Conservation (phyloP, 208 protist genomes). For the Acanthamoeba castellanii region DNA sequence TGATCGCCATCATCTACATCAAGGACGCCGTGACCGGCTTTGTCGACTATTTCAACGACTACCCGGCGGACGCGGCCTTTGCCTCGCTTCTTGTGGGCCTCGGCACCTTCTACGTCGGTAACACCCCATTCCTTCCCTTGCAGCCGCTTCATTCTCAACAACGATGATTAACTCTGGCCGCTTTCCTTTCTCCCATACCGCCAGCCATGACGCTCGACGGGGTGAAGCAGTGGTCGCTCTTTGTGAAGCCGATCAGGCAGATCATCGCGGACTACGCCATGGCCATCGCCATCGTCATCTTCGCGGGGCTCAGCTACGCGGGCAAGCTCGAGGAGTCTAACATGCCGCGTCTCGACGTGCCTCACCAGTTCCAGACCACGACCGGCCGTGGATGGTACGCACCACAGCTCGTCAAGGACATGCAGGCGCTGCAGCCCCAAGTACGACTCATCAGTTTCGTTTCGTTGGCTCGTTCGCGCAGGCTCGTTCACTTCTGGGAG, state of each 20-base stretch:
- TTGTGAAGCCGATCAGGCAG: constrained; percentile 10
- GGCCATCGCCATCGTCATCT: constrained; percentile 77
- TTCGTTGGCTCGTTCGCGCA: neutral
- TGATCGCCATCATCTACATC: constrained; percentile 82
- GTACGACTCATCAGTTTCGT: too few species aligned
- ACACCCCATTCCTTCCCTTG: neutral
- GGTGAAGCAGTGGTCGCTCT: neutral
- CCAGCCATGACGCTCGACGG: constrained; percentile 35
- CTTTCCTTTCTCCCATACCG: too few species aligned
- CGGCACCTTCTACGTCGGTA: constrained; percentile 64
- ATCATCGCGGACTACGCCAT: constrained; percentile 79
- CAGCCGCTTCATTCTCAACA: too few species aligned
- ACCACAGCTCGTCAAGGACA: neutral
- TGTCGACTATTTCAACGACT: constrained; percentile 62
- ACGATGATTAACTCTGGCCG: too few species aligned
- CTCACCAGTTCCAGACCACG: constrained; percentile 31
- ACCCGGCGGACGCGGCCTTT: constrained; percentile 17
- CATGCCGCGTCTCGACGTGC: constrained; percentile 66
- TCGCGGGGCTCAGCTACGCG: constrained; percentile 47
- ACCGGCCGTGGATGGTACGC: neutral
- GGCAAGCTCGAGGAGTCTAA: neutral
- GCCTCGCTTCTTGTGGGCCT: constrained; percentile 65
- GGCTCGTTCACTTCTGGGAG: constrained; percentile 72
- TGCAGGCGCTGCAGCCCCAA: neutral
- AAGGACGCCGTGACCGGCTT: constrained; percentile 72